Conservation (phyloP, 2,329 filamentous ascomycete species). For the Calonectria multiphialidica region DNA sequence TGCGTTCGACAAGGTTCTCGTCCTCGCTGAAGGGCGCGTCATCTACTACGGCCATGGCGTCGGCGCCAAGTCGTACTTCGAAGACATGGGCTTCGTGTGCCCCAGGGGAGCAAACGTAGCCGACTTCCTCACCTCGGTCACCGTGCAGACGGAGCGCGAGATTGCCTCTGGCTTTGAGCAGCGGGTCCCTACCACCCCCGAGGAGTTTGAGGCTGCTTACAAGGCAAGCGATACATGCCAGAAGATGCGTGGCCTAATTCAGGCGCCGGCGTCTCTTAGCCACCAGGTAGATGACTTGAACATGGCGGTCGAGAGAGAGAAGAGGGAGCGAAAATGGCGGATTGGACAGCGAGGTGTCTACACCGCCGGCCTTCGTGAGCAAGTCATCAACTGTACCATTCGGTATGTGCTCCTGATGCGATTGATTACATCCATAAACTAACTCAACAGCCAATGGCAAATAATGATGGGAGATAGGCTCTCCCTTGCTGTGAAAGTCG, state of each 20-base stretch:
- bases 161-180: conserved; percentile 69
- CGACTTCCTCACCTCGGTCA: conserved; percentile 77
- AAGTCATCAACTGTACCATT: conserved; percentile 52
- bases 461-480: conserved; percentile 48
- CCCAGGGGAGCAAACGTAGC: conserved; percentile 67
- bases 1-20: conserved; percentile 78
- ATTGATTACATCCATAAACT: conserved; percentile 36
- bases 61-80: conserved; percentile 75
- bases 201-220: conserved; percentile 66
- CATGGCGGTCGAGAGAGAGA: conserved; percentile 38
- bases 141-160: conserved; percentile 71
- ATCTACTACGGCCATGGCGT: conserved; percentile 73
- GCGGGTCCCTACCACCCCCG: conserved; percentile 70
- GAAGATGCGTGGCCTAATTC: conserved; percentile 38
- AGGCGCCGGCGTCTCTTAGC: conserved; percentile 39
- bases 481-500: conserved; percentile 51
- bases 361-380: conserved; percentile 40
- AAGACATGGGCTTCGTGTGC: conserved; percentile 72
- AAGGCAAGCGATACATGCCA: conserved; percentile 25
- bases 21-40: conserved; percentile 75
- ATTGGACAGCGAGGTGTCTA: conserved; percentile 38
- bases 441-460: conserved; percentile 39
- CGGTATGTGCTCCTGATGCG: conserved; percentile 50
- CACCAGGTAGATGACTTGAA: conserved; percentile 58
- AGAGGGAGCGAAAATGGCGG: conserved; percentile 35